These are phyloP conservation scores for Coemansia sp. DNA, from an alignment of 192 early-diverging fungal species.

Conservation along the genomic window DNA sequence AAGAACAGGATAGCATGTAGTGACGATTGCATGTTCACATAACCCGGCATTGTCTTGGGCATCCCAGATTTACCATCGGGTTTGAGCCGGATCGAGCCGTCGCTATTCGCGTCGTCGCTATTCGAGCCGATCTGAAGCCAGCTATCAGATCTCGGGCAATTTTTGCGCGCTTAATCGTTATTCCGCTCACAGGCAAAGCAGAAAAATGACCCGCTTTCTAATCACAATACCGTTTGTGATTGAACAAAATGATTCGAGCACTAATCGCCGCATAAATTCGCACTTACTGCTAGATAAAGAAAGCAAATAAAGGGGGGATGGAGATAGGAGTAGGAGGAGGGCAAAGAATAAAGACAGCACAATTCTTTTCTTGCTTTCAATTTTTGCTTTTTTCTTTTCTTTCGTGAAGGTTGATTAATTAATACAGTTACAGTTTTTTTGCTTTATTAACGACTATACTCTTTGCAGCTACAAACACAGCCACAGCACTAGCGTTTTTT, in stretches of 20 bases:
- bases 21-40: too few species aligned
- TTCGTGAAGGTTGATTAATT: not conserved
- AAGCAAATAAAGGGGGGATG: not conserved
- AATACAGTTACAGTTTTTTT: not conserved
- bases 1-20: too few species aligned
- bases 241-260: not conserved
- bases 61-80: too few species aligned
- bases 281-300: not conserved
- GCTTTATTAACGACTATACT: not conserved
- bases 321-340: not conserved
- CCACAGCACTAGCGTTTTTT: not conserved
- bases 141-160: not conserved
- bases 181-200: not conserved
- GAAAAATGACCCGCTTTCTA: not conserved
- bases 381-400: not conserved
- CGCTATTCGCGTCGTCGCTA: too few species aligned
- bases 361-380: not conserved
- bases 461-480: not conserved
- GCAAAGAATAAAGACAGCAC: not conserved
- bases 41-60: too few species aligned
- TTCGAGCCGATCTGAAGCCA: too few species aligned
- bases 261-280: not conserved
- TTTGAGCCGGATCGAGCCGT: too few species aligned
- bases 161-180: not conserved
- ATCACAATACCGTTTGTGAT: not conserved